Percentiles rank a stretch among this genome's conserved stretches.
These are phyloP conservation scores for Colletotrichum sp. DNA, from an alignment of 2,329 filamentous ascomycete genomes.

Conservation along the genomic window DNA sequence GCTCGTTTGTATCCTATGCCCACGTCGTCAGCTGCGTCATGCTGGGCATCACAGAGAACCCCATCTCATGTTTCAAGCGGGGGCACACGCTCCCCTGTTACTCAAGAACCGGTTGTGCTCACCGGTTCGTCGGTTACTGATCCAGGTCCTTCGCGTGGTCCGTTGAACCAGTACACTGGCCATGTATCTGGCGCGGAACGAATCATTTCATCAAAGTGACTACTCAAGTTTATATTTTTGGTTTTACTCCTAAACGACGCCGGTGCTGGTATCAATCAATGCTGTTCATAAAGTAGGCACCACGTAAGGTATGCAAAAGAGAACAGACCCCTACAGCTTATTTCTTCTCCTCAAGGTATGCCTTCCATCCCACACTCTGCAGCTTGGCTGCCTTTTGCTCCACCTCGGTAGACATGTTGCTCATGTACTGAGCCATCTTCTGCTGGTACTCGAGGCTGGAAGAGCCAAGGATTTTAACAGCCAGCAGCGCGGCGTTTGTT, in stretches of 20 bases:
- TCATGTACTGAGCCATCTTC: conserved; percentile 65
- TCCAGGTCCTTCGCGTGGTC: not conserved
- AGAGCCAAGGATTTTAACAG: conserved; percentile 69
- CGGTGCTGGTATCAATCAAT: conserved; percentile 20
- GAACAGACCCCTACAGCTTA: conserved; percentile 11
- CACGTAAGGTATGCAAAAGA: not conserved
- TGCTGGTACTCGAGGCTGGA: conserved; percentile 60
- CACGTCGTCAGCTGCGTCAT: not conserved
- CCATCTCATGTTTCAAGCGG: not conserved
- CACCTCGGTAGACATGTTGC: conserved; percentile 68
- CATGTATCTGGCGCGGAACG: not conserved
- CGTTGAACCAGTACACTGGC: not conserved
- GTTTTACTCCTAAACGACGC: not conserved
- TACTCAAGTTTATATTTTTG: not conserved
- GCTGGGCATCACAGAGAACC: not conserved
- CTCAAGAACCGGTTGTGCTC: not conserved
- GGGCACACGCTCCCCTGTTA: not conserved
- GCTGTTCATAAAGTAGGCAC: not conserved
- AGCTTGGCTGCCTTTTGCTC: conserved; percentile 65
- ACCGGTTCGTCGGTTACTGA: not conserved
- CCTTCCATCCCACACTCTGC: conserved; percentile 59
- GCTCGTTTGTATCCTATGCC: not conserved
- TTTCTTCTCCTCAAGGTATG: conserved; percentile 51
- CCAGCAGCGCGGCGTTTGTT: conserved; percentile 77
- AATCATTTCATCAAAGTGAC: not conserved